Evolutionary conservation across 2,329 filamentous ascomycete species (phyloP), one percentile per base, ranked within the genome.

Genomic region (Alternaria sp.): DNA sequence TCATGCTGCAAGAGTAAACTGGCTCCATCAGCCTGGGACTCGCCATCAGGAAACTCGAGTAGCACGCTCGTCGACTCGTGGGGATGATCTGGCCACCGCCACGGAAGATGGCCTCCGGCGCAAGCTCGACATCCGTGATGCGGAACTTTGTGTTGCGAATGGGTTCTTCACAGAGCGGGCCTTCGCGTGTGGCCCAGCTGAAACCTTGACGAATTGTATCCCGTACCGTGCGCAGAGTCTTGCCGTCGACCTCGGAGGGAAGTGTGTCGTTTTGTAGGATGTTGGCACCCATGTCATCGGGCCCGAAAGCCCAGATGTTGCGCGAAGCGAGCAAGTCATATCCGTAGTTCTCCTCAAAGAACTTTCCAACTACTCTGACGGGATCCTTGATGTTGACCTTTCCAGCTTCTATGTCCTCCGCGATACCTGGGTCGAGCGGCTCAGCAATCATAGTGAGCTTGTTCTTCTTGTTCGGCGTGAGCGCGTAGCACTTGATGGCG

Each of bases 381-480:
- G 95, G 93, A 69, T 98, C 94, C 63, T 90, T 92, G 80, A 99
- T 97, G 72, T 87, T 93, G 69, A 99, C 93, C 54, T 86, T 89
- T 26, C 94, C 93, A 46, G 86, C 88, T 80, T 99, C 95, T 63
- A 99, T 98, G 71, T 99, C 95, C 71, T 91, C 89, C 5, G 94
- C 92, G 62, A 99, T 96, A 14, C 95, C 95, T 69, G 96, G 91
- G 67, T 99, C 95, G 13, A 99, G 82, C 33, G 95, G 94, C 77
- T 99, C 95, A 3, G 95, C 95, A 56, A 98, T 91, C 92, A 99
- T 97, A 34, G 95, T 98, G 71, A 99, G 90, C 78, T 96, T 97
- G 82, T 99, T 99, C 83, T 97, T 97, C 81, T 99, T 99, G 82
- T 99, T 99, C 2, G 95, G 95, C 2, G 95, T 98, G 68, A 97